Evolutionary conservation across 805 yeast genomes (phyloP).

Genomic region (Candida incommunis): DNA sequence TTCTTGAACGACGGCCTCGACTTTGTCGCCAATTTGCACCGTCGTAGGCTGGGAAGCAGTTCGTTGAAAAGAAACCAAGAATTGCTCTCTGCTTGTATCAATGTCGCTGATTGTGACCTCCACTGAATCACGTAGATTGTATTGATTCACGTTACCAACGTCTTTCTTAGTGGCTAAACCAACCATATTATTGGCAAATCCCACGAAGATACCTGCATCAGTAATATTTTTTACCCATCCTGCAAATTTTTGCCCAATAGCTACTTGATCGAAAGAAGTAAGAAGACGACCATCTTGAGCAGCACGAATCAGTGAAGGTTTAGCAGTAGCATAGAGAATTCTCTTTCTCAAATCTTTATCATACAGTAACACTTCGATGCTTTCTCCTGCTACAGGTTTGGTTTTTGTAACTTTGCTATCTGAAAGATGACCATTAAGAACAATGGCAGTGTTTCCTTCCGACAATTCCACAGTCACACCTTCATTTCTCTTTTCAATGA

Average conservation of each 20-base stretch:
- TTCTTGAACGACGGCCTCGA: slow-evolving; percentile 45
- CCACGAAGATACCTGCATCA: slow-evolving; percentile 68
- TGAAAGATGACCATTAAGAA: slow-evolving; percentile 47
- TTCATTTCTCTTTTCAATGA: slow-evolving; percentile 67
- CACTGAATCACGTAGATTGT: slow-evolving; percentile 56
- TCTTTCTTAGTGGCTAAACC: slow-evolving; percentile 66
- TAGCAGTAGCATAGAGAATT: slow-evolving; percentile 48
- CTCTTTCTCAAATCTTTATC: slow-evolving; percentile 51
- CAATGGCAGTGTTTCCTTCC: slow-evolving; percentile 8
- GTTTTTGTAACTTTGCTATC: slow-evolving; percentile 70
- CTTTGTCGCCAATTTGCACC: slow-evolving; percentile 47
- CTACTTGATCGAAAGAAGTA: slow-evolving; percentile 40
- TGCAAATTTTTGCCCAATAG: slow-evolving; percentile 33
- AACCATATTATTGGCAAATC: slow-evolving; percentile 65
- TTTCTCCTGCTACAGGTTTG: slow-evolving; percentile 46
- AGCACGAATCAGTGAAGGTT: slow-evolving; percentile 51
- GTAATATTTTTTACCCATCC: slow-evolving; percentile 75
- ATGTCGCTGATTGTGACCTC: slow-evolving; percentile 48
- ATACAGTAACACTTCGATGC: slow-evolving; percentile 45
- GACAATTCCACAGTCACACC: slow-evolving; percentile 52
- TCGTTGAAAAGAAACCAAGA: slow-evolving; percentile 44
- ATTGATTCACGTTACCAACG: slow-evolving; percentile 33
- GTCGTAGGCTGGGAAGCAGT: slow-evolving; percentile 14
- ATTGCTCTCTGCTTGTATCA: slow-evolving; percentile 59
- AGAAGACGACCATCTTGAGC: slow-evolving; percentile 46